phyloP scores from a whole-genome alignment of 1,284 basidiomycete species.

The Fomitopsis schrenkii region DNA sequence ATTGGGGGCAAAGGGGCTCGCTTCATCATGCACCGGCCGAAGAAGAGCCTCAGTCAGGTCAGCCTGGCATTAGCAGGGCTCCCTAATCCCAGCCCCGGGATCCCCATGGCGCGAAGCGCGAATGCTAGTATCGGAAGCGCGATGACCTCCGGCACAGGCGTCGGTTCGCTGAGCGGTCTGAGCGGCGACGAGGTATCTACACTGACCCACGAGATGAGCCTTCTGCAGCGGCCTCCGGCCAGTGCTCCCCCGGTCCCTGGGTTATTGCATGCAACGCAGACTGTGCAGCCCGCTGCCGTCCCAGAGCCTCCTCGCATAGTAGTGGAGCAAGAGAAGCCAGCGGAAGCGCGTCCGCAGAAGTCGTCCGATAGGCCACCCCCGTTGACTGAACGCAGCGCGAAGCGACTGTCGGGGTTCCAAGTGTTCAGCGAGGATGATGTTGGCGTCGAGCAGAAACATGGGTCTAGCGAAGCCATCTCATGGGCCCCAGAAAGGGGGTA shows the following conservation, averaged over 20 bases:
- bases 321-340: neutral
- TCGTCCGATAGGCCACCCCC: neutral
- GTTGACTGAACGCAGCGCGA: conserved; percentile 2
- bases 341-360: neutral
- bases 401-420: neutral
- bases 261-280: neutral
- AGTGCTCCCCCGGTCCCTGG: neutral
- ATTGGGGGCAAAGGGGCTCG: conserved; percentile 10
- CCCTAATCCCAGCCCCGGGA: conserved; percentile 22
- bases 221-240: neutral
- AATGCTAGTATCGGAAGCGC: conserved; percentile 25
- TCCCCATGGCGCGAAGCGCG: conserved; percentile 19
- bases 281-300: neutral
- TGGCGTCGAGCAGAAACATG: neutral
- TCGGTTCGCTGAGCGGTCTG: neutral
- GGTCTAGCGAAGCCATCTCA: neutral
- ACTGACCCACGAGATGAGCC: neutral
- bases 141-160: conserved; percentile 6
- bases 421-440: conserved; percentile 1
- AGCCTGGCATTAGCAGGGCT: conserved; percentile 25
- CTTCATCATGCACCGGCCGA: conserved; percentile 13
- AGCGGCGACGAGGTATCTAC: neutral
- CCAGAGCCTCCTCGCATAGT: neutral
- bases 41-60: conserved; percentile 28
- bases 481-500: neutral